Evolutionary conservation across 768 basidiomycete species (phyloP), one percentile per base, ranked within the genome.

Genomic region (Butyriboletus loyo): DNA sequence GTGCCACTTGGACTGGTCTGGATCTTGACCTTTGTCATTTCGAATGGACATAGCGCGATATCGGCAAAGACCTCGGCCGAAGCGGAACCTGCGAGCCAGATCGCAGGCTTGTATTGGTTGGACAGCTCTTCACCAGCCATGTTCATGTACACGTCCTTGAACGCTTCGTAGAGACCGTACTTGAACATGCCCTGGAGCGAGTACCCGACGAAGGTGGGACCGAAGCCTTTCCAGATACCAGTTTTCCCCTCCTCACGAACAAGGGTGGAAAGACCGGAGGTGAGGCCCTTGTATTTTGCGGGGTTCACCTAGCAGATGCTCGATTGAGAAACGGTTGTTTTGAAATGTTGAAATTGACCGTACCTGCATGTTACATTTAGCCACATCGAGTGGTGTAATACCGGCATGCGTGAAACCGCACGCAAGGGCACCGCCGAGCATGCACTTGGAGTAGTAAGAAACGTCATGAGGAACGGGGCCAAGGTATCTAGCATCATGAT

Each of bases 151-250:
- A 67, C 53, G 72, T 97, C 94, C 80, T 96, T 98, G 89, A 95
- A 98, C 67, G 89, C 71, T 75, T 98, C 94, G 72, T 97, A 97
- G 71, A 95, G 89, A 77, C 95, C 95, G 72, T 92, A 97, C 76
- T 98, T 98, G 87, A 96, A 93, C 83, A 94, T 86, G 69, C 95
- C 95, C 76, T 97, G 95, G 64, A 93, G 81, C 9, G 92, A 91
- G 78, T 95, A 95, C 58, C 95, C 93, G 73, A 96, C 78, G 57
- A 93, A 77, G 54, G 95, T 98, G 49, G 95, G 95, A 34, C 90
- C 90, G 68, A 97, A 77, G 65, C 95, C 95, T 73, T 96, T 98
- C 85, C 93, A 89, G 72, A 97, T 83, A 72, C 92, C 95, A 35
- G 72, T 83, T 54, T 84, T 72, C 63, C 94, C 90, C 73, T 95